Evolutionary conservation across 2,329 filamentous ascomycete genomes (phyloP).

Genomic region (Tolypocladium album): DNA sequence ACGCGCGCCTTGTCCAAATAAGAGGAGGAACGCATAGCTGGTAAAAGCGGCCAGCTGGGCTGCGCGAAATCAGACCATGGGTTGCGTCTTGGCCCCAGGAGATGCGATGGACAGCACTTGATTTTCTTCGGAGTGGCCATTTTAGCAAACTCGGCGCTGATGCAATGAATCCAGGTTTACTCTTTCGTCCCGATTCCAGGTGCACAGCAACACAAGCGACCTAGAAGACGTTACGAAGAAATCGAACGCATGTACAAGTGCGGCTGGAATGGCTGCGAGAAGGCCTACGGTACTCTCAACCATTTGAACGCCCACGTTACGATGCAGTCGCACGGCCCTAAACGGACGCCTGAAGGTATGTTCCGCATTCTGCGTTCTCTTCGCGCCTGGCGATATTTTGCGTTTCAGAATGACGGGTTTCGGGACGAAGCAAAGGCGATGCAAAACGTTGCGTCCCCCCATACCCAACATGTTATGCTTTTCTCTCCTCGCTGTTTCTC

Average conservation of each 20-base stretch:
- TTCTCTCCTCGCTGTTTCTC: neutral
- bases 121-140: neutral
- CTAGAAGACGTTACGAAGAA: slow-evolving; percentile 87
- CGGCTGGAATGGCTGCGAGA: slow-evolving; percentile 96
- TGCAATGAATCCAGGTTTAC: slow-evolving; percentile 59
- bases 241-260: slow-evolving; percentile 99
- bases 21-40: neutral
- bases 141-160: neutral
- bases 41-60: neutral
- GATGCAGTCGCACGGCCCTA: slow-evolving; percentile 93
- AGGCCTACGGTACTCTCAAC: slow-evolving; percentile 95
- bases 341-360: slow-evolving; percentile 95
- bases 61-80: neutral
- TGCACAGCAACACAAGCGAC: slow-evolving; percentile 93
- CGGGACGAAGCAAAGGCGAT: neutral
- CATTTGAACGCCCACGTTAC: slow-evolving; percentile 97
- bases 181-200: slow-evolving; percentile 97
- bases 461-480: neutral
- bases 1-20: neutral
- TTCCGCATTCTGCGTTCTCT: neutral
- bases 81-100: neutral
- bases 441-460: neutral
- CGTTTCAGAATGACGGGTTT: neutral
- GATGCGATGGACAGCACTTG: neutral
- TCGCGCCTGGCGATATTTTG: neutral